phyloP scores from a whole-genome alignment of 2,329 filamentous ascomycete species.

The Cladophialophora exuberans region DNA sequence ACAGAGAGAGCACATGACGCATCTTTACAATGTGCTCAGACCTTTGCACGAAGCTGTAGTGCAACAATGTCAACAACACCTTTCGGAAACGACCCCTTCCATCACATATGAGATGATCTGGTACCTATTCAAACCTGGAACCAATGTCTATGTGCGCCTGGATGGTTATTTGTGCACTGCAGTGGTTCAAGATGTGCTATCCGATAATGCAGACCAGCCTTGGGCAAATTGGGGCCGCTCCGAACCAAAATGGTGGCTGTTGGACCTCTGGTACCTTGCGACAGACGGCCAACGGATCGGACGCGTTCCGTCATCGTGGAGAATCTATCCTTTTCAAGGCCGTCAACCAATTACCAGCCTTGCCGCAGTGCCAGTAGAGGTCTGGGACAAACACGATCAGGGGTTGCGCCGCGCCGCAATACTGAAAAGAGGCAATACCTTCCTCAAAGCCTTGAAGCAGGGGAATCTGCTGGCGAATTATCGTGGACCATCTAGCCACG shows the following conservation, averaged over 20 bases:
- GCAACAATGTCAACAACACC: neutral
- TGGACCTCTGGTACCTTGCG: neutral
- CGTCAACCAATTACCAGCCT: neutral
- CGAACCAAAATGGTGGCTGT: neutral
- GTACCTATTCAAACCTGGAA: neutral
- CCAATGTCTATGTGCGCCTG: neutral
- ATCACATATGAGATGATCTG: neutral
- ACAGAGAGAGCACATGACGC: conserved; percentile 1
- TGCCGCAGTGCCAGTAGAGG: neutral
- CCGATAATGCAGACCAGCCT: neutral
- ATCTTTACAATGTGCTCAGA: neutral
- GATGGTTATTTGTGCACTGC: neutral
- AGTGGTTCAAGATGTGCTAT: neutral
- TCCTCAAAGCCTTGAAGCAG: neutral
- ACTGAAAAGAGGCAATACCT: neutral
- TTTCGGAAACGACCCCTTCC: neutral
- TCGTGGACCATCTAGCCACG: too few relatives aligned
- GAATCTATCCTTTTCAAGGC: neutral
- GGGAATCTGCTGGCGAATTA: neutral
- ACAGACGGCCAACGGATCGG: neutral
- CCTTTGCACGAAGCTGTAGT: neutral
- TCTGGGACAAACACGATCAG: neutral
- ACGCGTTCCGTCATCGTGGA: neutral
- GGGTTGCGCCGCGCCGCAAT: neutral
- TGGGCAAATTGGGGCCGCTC: neutral